A percentile compares a stretch with the other conserved stretches of the same genome.
These are phyloP conservation scores for Simmondsia chinensis DNA, from an alignment of 148 eudicot genomes.

Conservation along the genomic window DNA sequence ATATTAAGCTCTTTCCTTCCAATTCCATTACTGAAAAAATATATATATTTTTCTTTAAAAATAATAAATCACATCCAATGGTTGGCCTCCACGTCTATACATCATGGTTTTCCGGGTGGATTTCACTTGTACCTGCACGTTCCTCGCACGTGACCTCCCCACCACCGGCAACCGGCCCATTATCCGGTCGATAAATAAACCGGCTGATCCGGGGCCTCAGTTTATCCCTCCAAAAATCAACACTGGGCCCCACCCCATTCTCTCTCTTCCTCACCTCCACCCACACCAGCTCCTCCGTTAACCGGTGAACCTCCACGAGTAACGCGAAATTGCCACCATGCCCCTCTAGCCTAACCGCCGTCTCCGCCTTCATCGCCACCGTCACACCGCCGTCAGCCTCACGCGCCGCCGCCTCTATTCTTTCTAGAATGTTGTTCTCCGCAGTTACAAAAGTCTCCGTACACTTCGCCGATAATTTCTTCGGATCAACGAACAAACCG, in stretches of 20 bases:
- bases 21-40: too few relatives aligned
- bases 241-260: constrained; percentile 18
- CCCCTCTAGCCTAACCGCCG: constrained; percentile 34
- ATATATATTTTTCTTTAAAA: too few relatives aligned
- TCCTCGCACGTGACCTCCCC: too few relatives aligned
- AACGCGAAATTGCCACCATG: constrained; percentile 25
- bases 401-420: constrained; percentile 39
- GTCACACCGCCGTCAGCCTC: constrained; percentile 7
- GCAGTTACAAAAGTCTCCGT: constrained; percentile 42
- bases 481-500: constrained; percentile 33
- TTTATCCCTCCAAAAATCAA: constrained; percentile 34
- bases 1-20: too few relatives aligned
- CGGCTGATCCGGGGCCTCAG: constrained; percentile 23
- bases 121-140: too few relatives aligned
- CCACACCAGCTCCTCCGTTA: constrained; percentile 37
- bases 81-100: too few relatives aligned
- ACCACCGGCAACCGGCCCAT: too few relatives aligned
- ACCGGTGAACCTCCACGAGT: constrained; percentile 29
- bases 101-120: too few relatives aligned
- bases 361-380: constrained; percentile 21
- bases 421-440: constrained; percentile 27
- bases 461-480: neutral
- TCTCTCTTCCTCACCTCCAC: constrained; percentile 38
- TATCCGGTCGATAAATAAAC: constrained; percentile 26
- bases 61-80: too few relatives aligned